A percentile compares a stretch with the other conserved stretches of the same genome.
Conservation (phyloP, 2,329 filamentous ascomycete species). For the Penicillium sclerotiorum region DNA sequence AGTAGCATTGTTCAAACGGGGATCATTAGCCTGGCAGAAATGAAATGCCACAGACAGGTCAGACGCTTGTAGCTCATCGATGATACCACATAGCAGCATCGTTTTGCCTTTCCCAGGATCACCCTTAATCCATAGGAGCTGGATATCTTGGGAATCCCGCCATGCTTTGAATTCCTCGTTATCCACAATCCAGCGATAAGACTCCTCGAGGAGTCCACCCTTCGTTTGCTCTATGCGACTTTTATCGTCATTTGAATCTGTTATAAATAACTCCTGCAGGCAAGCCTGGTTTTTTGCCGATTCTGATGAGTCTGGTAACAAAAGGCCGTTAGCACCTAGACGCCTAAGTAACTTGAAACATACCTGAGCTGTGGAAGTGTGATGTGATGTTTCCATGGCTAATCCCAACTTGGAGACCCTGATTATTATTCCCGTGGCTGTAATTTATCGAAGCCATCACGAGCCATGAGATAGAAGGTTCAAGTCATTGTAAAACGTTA, state of each 20-base stretch:
- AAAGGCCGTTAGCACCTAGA: background rate
- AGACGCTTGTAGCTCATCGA: no score
- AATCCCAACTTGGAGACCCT: no score
- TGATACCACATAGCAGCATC: conserved; percentile 25
- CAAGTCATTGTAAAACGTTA: no score
- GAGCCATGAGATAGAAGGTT: no score
- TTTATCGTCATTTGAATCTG: conserved; percentile 23
- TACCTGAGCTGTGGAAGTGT: no score
- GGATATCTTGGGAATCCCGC: background rate
- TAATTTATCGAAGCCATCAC: no score
- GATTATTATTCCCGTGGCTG: no score
- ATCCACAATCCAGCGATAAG: conserved; percentile 9
- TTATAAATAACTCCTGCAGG: conserved; percentile 1
- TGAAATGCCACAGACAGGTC: no score
- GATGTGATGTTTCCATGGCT: no score
- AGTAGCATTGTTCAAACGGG: conserved; percentile 40
- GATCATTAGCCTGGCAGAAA: conserved; percentile 47
- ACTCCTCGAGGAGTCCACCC: conserved; percentile 17
- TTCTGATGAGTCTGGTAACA: background rate
- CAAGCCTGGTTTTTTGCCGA: background rate
- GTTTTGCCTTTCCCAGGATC: conserved; percentile 28
- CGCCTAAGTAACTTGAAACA: no score
- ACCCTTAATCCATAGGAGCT: background rate
- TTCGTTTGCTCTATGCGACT: conserved; percentile 23
- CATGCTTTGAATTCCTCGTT: background rate